These are phyloP conservation scores for Terfezia claveryi DNA, from an alignment of 495 filamentous ascomycete genomes.

Conservation along the genomic window DNA sequence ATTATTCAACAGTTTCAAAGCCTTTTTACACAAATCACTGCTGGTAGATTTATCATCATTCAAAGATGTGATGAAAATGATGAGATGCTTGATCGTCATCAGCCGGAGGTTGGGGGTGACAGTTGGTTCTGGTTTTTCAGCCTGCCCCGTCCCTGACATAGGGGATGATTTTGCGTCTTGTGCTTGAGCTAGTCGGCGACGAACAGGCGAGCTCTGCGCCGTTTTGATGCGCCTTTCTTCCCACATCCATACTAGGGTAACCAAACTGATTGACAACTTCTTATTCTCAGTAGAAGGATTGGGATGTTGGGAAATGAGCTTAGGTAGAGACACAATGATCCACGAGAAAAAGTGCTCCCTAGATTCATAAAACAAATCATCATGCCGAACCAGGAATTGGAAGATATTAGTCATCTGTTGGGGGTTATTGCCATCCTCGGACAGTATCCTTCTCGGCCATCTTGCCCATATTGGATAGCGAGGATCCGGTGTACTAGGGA, in stretches of 20 bases:
- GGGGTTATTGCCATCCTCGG: conserved; percentile 88
- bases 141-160: conserved; percentile 9
- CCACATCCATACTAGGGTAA: conserved; percentile 79
- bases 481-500: conserved; percentile 28
- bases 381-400: conserved; percentile 81
- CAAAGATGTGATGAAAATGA: conserved; percentile 75
- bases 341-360: conserved; percentile 71
- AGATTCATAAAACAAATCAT: conserved; percentile 84
- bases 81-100: conserved; percentile 75
- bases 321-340: conserved; percentile 71
- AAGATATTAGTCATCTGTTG: conserved; percentile 96
- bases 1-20: conserved; percentile 58
- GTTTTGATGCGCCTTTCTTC: conserved; percentile 56
- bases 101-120: conserved; percentile 42
- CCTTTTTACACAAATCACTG: conserved; percentile 69
- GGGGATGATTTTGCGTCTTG: conserved; percentile 20
- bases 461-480: conserved; percentile 68
- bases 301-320: conserved; percentile 55
- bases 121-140: conserved; percentile 43
- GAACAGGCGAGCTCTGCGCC: conserved; percentile 22
- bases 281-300: conserved; percentile 83
- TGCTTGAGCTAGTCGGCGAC: conserved; percentile 32
- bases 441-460: conserved; percentile 71
- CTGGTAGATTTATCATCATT: conserved; percentile 58
- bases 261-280: conserved; percentile 73